Percentiles rank a stretch among this genome's conserved stretches.
Conservation (phyloP, 768 basidiomycete species). For the Termitomyces sp. region DNA sequence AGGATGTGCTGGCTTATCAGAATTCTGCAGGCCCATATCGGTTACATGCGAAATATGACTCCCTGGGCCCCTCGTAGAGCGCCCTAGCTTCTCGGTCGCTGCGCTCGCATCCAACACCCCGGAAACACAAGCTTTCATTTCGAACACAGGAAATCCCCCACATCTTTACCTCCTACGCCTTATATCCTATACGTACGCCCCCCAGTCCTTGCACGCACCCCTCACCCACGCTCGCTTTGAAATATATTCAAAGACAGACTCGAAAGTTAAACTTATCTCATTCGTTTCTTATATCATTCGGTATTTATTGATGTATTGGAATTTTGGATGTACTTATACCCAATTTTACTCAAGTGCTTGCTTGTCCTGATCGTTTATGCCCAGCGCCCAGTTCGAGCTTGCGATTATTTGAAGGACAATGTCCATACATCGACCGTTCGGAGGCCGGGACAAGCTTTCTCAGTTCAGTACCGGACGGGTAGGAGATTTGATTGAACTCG, state of each 20-base stretch:
- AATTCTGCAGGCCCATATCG: not conserved
- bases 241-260: not conserved
- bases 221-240: not conserved
- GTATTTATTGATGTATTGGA: not conserved
- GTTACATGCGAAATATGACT: slow-evolving; percentile 24
- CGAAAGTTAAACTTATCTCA: not conserved
- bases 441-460: too few species aligned
- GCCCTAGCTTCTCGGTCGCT: too few species aligned
- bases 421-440: too few species aligned
- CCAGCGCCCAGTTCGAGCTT: too few species aligned
- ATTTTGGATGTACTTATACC: not conserved
- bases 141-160: not conserved
- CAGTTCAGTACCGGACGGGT: too few species aligned
- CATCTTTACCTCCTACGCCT: not conserved
- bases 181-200: not conserved
- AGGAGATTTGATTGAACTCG: too few species aligned
- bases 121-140: not conserved
- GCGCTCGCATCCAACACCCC: not conserved
- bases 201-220: not conserved
- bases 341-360: not conserved
- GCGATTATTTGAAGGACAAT: too few species aligned
- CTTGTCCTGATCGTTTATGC: too few species aligned
- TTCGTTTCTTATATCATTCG: not conserved
- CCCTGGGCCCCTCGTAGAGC: slow-evolving; percentile 3
- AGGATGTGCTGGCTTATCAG: slow-evolving; percentile 22